These are phyloP conservation scores for Ballota nigra DNA, from an alignment of 257 asterid genomes.

Conservation along the genomic window DNA sequence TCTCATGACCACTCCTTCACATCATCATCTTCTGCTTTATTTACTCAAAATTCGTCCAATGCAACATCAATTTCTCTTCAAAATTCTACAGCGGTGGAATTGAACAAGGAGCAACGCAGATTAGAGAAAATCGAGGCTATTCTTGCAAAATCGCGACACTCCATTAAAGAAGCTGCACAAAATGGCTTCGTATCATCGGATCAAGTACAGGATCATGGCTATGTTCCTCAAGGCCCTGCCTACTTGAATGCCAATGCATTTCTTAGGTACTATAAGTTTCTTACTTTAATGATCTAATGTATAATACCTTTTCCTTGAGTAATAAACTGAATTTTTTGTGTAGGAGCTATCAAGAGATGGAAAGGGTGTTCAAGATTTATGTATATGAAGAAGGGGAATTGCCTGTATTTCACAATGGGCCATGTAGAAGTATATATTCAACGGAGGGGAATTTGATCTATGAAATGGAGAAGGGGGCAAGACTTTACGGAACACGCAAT, in stretches of 20 bases:
- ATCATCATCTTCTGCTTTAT: no score
- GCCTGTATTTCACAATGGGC: not conserved
- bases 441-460: not conserved
- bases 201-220: not conserved
- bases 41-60: no score
- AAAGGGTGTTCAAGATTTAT: not conserved
- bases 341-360: not conserved
- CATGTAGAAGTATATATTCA: not conserved
- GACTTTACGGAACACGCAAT: not conserved
- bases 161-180: not conserved
- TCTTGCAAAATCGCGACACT: not conserved
- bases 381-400: not conserved
- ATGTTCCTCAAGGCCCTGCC: not conserved
- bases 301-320: no score
- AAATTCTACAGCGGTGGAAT: not conserved
- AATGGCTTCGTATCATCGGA: not conserved
- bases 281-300: no score
- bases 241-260: not conserved
- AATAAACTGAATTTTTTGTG: no score
- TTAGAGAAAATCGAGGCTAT: not conserved
- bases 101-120: not conserved
- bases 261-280: not conserved
- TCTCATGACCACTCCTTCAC: not conserved
- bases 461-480: not conserved
- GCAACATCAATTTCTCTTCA: not conserved